Evolutionary conservation across 352 stramenopile genomes (phyloP).

Genomic region (Elongisporangium undulatum): DNA sequence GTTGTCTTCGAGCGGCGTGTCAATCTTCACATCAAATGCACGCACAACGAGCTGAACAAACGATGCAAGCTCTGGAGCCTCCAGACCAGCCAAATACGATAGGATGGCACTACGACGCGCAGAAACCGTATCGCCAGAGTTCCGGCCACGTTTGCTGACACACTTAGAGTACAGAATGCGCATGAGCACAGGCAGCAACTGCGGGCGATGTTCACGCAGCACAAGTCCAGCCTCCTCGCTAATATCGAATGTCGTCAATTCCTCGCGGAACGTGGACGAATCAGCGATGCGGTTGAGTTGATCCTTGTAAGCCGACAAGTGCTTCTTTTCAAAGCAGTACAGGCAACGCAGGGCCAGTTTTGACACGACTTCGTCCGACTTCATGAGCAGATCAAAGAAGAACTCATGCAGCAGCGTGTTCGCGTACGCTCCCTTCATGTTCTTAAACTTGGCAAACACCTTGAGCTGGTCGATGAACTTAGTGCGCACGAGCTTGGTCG

Average conservation of each 20-base stretch:
- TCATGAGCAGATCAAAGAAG: conserved; percentile 89
- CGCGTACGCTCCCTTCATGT: conserved; percentile 85
- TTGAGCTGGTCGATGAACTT: conserved; percentile 83
- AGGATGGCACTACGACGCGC: conserved; percentile 87
- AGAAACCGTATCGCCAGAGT: conserved; percentile 79
- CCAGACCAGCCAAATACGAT: conserved; percentile 81
- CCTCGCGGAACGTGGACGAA: conserved; percentile 82
- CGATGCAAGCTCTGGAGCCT: conserved; percentile 64
- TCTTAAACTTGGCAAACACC: conserved; percentile 78
- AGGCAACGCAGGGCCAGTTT: conserved; percentile 86
- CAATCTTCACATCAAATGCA: conserved; percentile 71
- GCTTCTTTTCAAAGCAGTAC: conserved; percentile 80
- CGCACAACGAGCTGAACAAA: conserved; percentile 90
- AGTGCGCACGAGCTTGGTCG: conserved; percentile 69
- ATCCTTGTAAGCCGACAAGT: conserved; percentile 82
- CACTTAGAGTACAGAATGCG: conserved; percentile 90
- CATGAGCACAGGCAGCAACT: conserved; percentile 83
- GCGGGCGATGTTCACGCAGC: conserved; percentile 69
- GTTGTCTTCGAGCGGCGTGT: conserved; percentile 2
- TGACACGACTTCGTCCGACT: conserved; percentile 83
- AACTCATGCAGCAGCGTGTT: conserved; percentile 71
- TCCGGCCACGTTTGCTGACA: conserved; percentile 80
- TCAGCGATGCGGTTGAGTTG: conserved; percentile 82
- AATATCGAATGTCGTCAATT: conserved; percentile 89
- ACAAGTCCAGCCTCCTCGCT: conserved; percentile 60